A percentile compares a stretch with the other conserved stretches of the same genome.
Conservation (phyloP, 306 rosid species). For the Inga oerstediana region DNA sequence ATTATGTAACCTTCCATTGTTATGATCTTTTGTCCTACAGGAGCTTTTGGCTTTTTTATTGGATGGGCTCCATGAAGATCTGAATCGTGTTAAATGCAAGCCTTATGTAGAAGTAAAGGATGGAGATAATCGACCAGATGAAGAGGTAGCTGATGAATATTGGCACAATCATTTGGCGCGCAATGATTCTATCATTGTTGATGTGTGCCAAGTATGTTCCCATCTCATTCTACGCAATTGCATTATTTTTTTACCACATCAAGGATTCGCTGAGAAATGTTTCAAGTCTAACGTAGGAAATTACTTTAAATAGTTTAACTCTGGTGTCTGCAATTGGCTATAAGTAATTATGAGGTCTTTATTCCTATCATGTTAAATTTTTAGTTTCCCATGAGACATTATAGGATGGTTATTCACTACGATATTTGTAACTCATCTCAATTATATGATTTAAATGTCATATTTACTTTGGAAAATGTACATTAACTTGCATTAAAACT, state of each 20-base stretch:
- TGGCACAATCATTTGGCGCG: conserved; percentile 98
- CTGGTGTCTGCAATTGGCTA: neutral
- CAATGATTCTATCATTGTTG: conserved; percentile 95
- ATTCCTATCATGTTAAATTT: conserved; percentile 26
- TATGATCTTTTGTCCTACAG: conserved; percentile 44
- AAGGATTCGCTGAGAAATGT: conserved; percentile 29
- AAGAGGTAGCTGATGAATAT: conserved; percentile 91
- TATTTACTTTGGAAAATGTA: conserved; percentile 16
- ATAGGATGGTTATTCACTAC: conserved; percentile 14
- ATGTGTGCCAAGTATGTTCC: conserved; percentile 88
- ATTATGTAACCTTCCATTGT: conserved; percentile 30
- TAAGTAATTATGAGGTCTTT: conserved; percentile 13
- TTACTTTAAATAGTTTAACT: conserved; percentile 18
- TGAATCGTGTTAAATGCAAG: conserved; percentile 96
- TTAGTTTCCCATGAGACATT: neutral
- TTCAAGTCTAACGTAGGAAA: conserved; percentile 12
- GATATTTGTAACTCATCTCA: conserved; percentile 10
- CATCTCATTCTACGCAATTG: conserved; percentile 31
- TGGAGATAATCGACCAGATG: conserved; percentile 78
- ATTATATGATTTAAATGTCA: conserved; percentile 23
- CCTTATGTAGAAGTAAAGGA: conserved; percentile 94
- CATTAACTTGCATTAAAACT: neutral
- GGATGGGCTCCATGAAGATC: conserved; percentile 99
- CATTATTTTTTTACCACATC: neutral
- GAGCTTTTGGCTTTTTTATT: conserved; percentile 96